Conservation (phyloP, 1,284 basidiomycete genomes). For the Irpex rosettiformis region DNA sequence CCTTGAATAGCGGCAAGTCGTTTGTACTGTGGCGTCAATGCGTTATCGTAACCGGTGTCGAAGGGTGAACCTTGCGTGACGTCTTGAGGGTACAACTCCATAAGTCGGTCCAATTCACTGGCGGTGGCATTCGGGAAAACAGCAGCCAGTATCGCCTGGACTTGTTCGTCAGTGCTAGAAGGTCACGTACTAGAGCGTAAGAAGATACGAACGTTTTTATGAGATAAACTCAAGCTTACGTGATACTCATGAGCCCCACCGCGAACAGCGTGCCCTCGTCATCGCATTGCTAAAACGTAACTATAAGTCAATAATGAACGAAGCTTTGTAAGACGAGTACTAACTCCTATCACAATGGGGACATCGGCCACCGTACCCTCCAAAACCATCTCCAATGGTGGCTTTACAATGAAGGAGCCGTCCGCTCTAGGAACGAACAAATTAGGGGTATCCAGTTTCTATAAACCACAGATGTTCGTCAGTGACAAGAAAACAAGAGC, state of each 20-base stretch:
- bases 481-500: constrained; percentile 14
- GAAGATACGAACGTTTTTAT: too few relatives aligned
- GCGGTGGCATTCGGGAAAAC: constrained; percentile 32
- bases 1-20: constrained; percentile 46
- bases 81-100: constrained; percentile 40
- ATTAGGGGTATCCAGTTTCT: not conserved
- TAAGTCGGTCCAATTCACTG: constrained; percentile 30
- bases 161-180: constrained; percentile 36
- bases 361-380: constrained; percentile 28
- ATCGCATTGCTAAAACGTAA: constrained; percentile 33
- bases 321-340: not conserved
- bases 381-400: constrained; percentile 23
- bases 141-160: constrained; percentile 23
- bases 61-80: constrained; percentile 49
- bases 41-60: constrained; percentile 41
- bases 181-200: not conserved
- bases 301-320: not conserved
- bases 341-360: constrained; percentile 28
- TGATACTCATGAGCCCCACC: constrained; percentile 43
- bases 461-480: not conserved
- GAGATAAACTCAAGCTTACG: constrained; percentile 33
- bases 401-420: constrained; percentile 31
- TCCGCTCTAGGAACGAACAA: constrained; percentile 38
- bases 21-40: constrained; percentile 46
- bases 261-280: constrained; percentile 52